phyloP scores from a whole-genome alignment of 2,329 filamentous ascomycete species.

The Fusarium sp. region DNA sequence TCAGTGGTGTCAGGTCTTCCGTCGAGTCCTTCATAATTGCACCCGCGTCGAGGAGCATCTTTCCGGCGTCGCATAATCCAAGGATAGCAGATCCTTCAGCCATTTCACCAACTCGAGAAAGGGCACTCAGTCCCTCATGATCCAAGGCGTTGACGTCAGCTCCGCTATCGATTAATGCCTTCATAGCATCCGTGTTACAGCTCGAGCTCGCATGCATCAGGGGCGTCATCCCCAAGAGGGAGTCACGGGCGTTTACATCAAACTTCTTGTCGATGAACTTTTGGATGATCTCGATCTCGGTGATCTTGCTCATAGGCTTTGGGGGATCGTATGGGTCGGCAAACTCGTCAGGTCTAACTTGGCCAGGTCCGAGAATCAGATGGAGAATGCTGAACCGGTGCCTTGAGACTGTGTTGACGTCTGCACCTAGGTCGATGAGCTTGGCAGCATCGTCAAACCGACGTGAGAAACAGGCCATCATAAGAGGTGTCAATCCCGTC shows the following conservation, averaged over 20 bases:
- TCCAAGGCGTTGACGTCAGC: constrained; percentile 41
- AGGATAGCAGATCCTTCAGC: constrained; percentile 38
- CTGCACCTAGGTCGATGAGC: constrained; percentile 41
- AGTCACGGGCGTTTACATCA: constrained; percentile 40
- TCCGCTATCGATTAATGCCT: constrained; percentile 37
- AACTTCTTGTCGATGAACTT: constrained; percentile 42
- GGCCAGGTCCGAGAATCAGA: constrained; percentile 40
- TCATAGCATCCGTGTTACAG: constrained; percentile 41
- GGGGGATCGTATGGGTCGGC: constrained; percentile 22
- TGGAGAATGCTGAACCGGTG: constrained; percentile 43
- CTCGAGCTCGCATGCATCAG: constrained; percentile 43
- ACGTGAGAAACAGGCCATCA: constrained; percentile 43
- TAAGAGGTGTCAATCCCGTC: constrained; percentile 40
- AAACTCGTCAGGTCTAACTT: constrained; percentile 35
- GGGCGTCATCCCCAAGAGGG: constrained; percentile 42
- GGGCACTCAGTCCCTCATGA: constrained; percentile 40
- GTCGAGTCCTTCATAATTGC: constrained; percentile 32
- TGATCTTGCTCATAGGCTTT: constrained; percentile 16
- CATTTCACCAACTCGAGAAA: constrained; percentile 40
- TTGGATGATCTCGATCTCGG: constrained; percentile 41
- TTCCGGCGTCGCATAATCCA: constrained; percentile 36
- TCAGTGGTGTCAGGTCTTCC: constrained; percentile 40
- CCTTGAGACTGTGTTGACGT: constrained; percentile 36
- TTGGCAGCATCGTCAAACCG: constrained; percentile 41
- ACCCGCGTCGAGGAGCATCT: constrained; percentile 41